Conservation (phyloP, 1,284 basidiomycete species). For the Neotropicomus parvogracilis region DNA sequence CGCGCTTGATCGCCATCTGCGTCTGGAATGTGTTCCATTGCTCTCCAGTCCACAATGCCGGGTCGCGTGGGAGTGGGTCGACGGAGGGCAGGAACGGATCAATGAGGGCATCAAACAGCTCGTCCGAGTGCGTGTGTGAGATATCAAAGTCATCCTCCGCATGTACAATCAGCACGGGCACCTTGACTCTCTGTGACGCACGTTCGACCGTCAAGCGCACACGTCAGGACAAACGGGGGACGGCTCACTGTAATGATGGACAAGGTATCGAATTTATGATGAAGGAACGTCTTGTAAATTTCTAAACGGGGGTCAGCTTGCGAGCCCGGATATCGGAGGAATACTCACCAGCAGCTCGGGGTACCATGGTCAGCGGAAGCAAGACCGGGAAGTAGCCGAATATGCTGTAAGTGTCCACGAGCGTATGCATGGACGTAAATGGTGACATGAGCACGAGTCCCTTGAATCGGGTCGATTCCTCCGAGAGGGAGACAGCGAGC, state of each 20-base stretch:
- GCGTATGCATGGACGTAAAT: conserved; percentile 63
- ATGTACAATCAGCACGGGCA: conserved; percentile 75
- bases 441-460: conserved; percentile 76
- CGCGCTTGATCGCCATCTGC: conserved; percentile 36
- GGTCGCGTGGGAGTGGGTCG: conserved; percentile 38
- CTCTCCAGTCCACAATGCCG: conserved; percentile 28
- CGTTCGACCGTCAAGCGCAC: not conserved
- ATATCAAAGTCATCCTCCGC: conserved; percentile 82
- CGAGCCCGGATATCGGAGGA: not conserved
- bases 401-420: conserved; percentile 71
- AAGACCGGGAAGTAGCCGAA: conserved; percentile 72
- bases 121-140: conserved; percentile 70
- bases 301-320: conserved; percentile 37
- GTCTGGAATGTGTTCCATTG: conserved; percentile 40
- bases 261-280: conserved; percentile 66
- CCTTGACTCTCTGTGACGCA: conserved; percentile 50
- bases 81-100: conserved; percentile 57
- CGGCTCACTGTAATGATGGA: conserved; percentile 50
- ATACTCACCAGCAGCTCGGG: conserved; percentile 64
- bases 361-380: conserved; percentile 64
- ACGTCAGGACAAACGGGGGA: conserved; percentile 13
- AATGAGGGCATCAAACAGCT: conserved; percentile 68
- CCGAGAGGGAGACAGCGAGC: conserved; percentile 56
- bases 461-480: conserved; percentile 49
- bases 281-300: conserved; percentile 52